Base-by-base conservation (phyloP, 176 grass and related monocot genomes). In the Otatea glauca region DNA sequence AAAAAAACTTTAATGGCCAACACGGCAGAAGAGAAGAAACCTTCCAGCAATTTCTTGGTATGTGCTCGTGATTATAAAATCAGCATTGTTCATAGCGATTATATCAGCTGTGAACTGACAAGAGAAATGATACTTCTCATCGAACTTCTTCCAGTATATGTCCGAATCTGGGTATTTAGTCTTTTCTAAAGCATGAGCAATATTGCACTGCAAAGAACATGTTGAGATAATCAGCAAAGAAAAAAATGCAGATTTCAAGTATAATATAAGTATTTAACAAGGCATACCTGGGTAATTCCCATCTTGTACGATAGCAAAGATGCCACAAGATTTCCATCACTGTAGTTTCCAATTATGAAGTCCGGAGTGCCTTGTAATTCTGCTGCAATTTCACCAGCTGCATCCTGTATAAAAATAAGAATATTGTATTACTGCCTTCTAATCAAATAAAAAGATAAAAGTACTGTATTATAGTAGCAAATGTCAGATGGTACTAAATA, bases 21-120 rank as follows among this genome's bases (percentile, higher is more conserved):
- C 50, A 65, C 27, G 70, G 18, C 12, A 78, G 42, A 80, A 75
- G 9, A 65, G 68, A 80, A 76, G 3, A 93, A 87, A 98, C 96
- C 96, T 98, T 93, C 96, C 96, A 49, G 93, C 91, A 73, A 98
- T 95, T 93, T 98, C 96, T 85, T 98, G 96, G 53, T 95, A 98
- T 29, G 96, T 98, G 80, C 96, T 98, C 21, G 96, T 98, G 83
- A 98, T 98, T 81, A 98, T 98, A 87, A 98, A 98, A 90, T 98
- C 93, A 70, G 93, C 91, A 90, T 92, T 92, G 70, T 95, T 95
- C 96, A 98, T 98, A 23, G 96, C 56, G 27, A 98, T 90, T 85
- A 98, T 75, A 90, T 98, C 93, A 90, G 96, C 96, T 75, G 96
- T 98, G 76, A 98, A 98, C 74, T 98, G 96, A 89, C 96, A 98